phyloP scores from a whole-genome alignment of 345 rosid genomes.

The Euclidium syriacum region DNA sequence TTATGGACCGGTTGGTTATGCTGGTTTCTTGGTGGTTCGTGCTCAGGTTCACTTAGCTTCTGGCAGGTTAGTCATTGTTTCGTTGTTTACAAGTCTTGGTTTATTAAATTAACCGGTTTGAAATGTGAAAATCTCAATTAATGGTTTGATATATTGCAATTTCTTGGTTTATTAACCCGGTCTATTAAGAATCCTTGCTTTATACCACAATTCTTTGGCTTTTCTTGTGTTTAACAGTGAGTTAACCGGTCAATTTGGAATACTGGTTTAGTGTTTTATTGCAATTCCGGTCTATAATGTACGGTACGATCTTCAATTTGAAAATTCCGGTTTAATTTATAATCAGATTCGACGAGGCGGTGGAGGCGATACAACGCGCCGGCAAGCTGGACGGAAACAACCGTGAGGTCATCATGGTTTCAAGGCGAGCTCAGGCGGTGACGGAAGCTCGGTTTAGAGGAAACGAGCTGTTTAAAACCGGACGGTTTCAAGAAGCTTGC shows the following conservation, averaged over 20 bases:
- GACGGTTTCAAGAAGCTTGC: conserved; percentile 48
- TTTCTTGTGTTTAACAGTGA: background rate
- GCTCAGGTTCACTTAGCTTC: conserved; percentile 79
- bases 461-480: conserved; percentile 62
- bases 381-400: conserved; percentile 60
- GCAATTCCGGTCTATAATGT: background rate
- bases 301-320: conserved; percentile 7
- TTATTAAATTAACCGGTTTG: background rate
- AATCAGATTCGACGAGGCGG: conserved; percentile 62
- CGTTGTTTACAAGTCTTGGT: background rate
- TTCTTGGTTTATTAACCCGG: too few species aligned
- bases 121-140: background rate
- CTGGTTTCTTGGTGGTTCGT: conserved; percentile 59
- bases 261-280: background rate
- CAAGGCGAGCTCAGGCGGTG: conserved; percentile 48
- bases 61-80: conserved; percentile 64
- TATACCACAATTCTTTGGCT: background rate
- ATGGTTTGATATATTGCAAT: too few species aligned
- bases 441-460: conserved; percentile 64
- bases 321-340: conserved; percentile 1
- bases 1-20: conserved; percentile 69
- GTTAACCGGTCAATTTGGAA: background rate
- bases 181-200: background rate
- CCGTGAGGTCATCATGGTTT: conserved; percentile 49
- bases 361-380: conserved; percentile 62